Base-by-base conservation (phyloP, 116 monocot species). In the Cymodocea nodosa region DNA sequence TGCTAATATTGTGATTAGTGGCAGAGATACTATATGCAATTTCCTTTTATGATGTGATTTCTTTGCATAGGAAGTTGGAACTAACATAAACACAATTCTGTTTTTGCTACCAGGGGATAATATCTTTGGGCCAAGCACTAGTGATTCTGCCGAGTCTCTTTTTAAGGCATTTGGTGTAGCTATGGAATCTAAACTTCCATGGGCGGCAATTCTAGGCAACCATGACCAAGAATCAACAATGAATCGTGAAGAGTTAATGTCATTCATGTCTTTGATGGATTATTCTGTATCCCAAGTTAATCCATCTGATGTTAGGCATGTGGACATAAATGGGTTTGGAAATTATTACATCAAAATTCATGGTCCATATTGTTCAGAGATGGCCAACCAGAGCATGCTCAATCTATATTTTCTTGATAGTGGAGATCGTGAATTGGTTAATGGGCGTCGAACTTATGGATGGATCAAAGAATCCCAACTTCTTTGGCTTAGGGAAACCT, bases 221-320 rank as follows among this genome's bases (percentile, higher is more conserved):
- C 95, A 97, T 59, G 95, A 97, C 66, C 95, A 90, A 20, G 95
- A 97, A 68, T 97, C 95, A 13, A 90, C 90, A 4, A 87, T 97
- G 95, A 78, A 73, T 24, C 78, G 87, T 15, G 71, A 76, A 48
- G 95, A 97, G 66, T 64, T 97, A 36, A 90, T 97, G 91, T 73
- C 79, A 0, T 78, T 97, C 54, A 84, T 90, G 24, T 85, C 95
- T 54, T 83, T 87, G 22, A 83, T 97, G 90, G 95, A 97, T 73
- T 84, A 85, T 69, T 97, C 95, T 4, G 52, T 97, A 2, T 81
- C 95, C 59, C 81, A 82, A 63, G 73, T 82, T 16, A 82, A 85
- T 59, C 93, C 93, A 2, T 20, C 75, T n/a, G 60, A 70, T 58
- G 18, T 66, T 53, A 15, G 23, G 20, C 39, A 1, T 15, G 57